Conservation (phyloP, 805 yeast genomes). For the Yamadazyma tumulicola region DNA sequence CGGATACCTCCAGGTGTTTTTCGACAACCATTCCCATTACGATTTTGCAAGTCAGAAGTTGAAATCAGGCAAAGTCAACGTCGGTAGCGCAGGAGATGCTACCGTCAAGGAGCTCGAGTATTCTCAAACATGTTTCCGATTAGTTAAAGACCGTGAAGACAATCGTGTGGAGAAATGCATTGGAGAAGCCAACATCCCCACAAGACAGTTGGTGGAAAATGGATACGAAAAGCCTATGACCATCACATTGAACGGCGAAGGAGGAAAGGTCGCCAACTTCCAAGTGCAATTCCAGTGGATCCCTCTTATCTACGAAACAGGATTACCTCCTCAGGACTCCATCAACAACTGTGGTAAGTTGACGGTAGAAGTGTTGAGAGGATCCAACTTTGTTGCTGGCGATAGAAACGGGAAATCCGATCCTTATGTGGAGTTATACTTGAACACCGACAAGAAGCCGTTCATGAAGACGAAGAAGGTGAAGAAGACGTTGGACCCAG, state of each 20-base stretch:
- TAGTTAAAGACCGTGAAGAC: constrained; percentile 51
- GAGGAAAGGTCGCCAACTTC: constrained; percentile 46
- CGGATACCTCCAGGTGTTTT: constrained; percentile 70
- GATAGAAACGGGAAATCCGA: constrained; percentile 92
- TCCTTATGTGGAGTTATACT: constrained; percentile 72
- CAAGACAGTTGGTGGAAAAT: constrained; percentile 59
- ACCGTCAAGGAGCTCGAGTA: constrained; percentile 72
- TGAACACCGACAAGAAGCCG: constrained; percentile 57
- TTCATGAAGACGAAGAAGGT: constrained; percentile 72
- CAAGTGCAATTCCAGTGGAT: constrained; percentile 69
- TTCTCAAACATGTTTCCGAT: constrained; percentile 62
- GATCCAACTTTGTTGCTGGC: constrained; percentile 72
- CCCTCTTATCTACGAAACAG: constrained; percentile 56
- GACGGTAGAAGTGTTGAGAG: constrained; percentile 57
- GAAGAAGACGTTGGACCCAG: constrained; percentile 89
- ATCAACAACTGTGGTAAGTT: constrained; percentile 72
- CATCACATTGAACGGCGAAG: constrained; percentile 52
- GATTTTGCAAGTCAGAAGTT: constrained; percentile 56
- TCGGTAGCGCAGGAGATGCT: constrained; percentile 63
- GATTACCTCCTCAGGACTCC: constrained; percentile 71
- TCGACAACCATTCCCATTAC: constrained; percentile 71
- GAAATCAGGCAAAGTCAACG: constrained; percentile 32
- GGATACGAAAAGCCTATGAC: constrained; percentile 62
- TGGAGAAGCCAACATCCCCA: constrained; percentile 64
- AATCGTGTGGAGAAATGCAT: constrained; percentile 56